phyloP scores from a whole-genome alignment of 169 alveolate genomes.

The Sarcocystis neurona region DNA sequence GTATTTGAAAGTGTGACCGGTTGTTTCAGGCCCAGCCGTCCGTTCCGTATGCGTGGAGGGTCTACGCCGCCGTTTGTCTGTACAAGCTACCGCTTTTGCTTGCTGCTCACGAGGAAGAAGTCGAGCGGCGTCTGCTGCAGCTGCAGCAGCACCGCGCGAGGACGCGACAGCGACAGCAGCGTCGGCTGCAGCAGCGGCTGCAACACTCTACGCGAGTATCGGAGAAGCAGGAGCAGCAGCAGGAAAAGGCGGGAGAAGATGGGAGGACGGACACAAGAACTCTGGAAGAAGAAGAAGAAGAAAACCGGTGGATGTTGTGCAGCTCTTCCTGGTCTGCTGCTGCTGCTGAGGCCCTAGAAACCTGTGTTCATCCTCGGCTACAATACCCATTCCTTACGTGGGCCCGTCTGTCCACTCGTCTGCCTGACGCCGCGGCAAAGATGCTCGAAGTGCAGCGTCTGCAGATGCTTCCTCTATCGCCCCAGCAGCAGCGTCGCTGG shows the following conservation, averaged over 20 bases:
- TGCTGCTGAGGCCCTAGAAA: constrained; percentile 42
- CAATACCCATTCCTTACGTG: constrained; percentile 63
- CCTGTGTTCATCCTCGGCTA: constrained; percentile 61
- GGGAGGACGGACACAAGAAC: not conserved
- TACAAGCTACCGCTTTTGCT: constrained; percentile 40
- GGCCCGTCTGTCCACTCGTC: constrained; percentile 71
- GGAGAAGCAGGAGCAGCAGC: not conserved
- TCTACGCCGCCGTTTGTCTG: constrained; percentile 64
- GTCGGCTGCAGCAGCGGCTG: too few species aligned
- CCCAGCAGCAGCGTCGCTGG: not conserved
- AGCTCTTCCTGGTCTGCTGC: not conserved
- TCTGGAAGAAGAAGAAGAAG: not conserved
- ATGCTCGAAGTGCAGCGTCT: constrained; percentile 43
- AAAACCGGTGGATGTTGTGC: not conserved
- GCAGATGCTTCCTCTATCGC: not conserved
- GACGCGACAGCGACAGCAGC: too few species aligned
- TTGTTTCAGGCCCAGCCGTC: constrained; percentile 59
- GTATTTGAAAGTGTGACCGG: too few species aligned
- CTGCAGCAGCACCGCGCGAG: too few species aligned
- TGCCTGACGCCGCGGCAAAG: constrained; percentile 64
- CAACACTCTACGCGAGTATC: not conserved
- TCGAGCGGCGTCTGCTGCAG: not conserved
- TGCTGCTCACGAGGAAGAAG: not conserved
- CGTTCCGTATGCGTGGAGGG: constrained; percentile 70
- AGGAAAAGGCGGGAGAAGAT: not conserved